Conservation (phyloP, 495 filamentous ascomycete genomes). For the Penicillium herquei region DNA sequence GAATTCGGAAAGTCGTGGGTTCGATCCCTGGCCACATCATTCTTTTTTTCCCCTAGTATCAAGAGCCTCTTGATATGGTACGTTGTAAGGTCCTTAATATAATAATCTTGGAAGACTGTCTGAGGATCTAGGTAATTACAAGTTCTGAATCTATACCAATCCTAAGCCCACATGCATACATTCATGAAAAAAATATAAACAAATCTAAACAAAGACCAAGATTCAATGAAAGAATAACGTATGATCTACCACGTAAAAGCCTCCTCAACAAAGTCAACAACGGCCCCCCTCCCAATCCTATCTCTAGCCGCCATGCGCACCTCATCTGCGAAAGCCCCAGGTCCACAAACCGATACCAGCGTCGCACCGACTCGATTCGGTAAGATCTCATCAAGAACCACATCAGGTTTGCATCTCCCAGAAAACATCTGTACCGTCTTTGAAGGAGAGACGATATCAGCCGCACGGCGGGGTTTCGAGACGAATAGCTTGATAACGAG, state of each 20-base stretch:
- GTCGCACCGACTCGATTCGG: conserved; percentile 75
- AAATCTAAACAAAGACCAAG: background rate
- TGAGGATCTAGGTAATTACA: no score
- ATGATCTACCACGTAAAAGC: conserved; percentile 73
- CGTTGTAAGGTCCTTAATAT: no score
- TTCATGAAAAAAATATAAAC: background rate
- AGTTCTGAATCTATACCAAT: background rate
- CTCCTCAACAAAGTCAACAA: conserved; percentile 90
- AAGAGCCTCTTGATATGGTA: no score
- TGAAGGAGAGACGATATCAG: conserved; percentile 76
- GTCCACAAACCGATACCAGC: conserved; percentile 85
- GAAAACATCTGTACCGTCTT: conserved; percentile 89
- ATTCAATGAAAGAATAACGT: background rate
- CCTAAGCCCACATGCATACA: background rate
- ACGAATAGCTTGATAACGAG: conserved; percentile 87
- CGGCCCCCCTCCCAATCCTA: conserved; percentile 61
- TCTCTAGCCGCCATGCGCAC: conserved; percentile 71
- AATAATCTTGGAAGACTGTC: no score
- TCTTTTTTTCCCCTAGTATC: no score
- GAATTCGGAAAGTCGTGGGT: no score
- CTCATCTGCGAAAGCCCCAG: conserved; percentile 84
- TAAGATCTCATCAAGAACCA: conserved; percentile 75
- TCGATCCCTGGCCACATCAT: no score
- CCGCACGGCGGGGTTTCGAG: conserved; percentile 61
- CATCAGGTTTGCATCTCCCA: conserved; percentile 56